These are phyloP conservation scores for Ganoderma meredithae DNA, from an alignment of 1,284 basidiomycete species.

Conservation along the genomic window DNA sequence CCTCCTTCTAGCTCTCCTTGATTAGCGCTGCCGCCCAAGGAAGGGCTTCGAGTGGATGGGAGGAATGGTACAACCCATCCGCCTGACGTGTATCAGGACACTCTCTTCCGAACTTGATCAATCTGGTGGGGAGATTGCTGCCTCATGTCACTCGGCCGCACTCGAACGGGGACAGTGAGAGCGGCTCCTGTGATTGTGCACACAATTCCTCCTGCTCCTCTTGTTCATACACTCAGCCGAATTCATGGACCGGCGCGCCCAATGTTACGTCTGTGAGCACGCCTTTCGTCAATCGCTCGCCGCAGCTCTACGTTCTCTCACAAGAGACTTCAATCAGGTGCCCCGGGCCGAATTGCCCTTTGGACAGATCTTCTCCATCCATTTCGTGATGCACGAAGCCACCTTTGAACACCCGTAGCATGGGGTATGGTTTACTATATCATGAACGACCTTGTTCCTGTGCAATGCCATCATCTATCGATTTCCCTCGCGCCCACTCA, in stretches of 20 bases:
- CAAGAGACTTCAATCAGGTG: not conserved
- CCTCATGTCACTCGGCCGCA: not conserved
- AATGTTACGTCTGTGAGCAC: not conserved
- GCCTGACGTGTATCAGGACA: not conserved
- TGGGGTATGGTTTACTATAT: not conserved
- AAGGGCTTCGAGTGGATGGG: not conserved
- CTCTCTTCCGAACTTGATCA: not conserved
- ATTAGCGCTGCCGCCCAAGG: not conserved
- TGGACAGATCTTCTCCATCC: not conserved
- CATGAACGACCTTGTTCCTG: not conserved
- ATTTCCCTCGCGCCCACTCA: not conserved
- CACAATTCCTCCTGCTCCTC: not conserved
- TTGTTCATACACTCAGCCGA: not conserved
- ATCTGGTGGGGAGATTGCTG: not conserved
- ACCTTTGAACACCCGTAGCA: not conserved
- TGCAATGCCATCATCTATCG: not conserved
- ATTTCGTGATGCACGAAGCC: not conserved
- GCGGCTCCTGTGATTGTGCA: not conserved
- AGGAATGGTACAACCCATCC: not conserved
- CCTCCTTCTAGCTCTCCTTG: not conserved
- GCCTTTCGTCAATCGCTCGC: not conserved
- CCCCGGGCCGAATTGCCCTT: not conserved
- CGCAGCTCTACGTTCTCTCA: not conserved
- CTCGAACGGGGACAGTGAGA: not conserved
- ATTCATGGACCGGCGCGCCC: not conserved